Percentiles rank a stretch among this genome's conserved stretches.
Evolutionary conservation across 257 asterid genomes (phyloP).

Genomic region (Ilex aquifolium): DNA sequence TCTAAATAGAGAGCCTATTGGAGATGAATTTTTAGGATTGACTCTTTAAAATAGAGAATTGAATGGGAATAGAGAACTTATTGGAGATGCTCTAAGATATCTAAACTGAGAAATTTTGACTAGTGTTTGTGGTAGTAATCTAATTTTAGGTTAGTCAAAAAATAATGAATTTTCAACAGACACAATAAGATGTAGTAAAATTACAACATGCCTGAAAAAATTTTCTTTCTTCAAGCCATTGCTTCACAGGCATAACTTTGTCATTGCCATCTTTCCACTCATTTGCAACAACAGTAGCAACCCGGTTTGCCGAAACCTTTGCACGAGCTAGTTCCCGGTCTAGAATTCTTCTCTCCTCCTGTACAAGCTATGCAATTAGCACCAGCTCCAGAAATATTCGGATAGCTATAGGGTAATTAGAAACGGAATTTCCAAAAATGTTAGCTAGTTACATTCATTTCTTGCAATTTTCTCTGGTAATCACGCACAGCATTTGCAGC

Average conservation of each 20-base stretch:
- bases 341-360: constrained; percentile 84
- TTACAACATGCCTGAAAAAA: constrained; percentile 53
- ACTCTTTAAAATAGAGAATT: too few species aligned
- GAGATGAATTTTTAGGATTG: too few species aligned
- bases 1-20: too few species aligned
- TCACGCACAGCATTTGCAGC: constrained; percentile 94
- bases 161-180: too few species aligned
- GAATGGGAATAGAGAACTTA: too few species aligned
- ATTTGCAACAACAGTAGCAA: constrained; percentile 89
- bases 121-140: too few species aligned
- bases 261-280: constrained; percentile 95
- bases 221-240: constrained; percentile 97
- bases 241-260: constrained; percentile 98
- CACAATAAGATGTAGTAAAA: not conserved
- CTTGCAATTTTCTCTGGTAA: constrained; percentile 76
- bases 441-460: constrained; percentile 48
- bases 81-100: too few species aligned
- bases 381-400: constrained; percentile 17
- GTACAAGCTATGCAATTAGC: constrained; percentile 28
- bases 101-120: too few species aligned
- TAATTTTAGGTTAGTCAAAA: too few species aligned
- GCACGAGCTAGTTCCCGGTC: constrained; percentile 96
- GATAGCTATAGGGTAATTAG: not conserved
- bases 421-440: not conserved
- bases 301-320: constrained; percentile 91